Evolutionary conservation across 2,329 filamentous ascomycete genomes (phyloP).

Genomic region (Alternaria sp.): DNA sequence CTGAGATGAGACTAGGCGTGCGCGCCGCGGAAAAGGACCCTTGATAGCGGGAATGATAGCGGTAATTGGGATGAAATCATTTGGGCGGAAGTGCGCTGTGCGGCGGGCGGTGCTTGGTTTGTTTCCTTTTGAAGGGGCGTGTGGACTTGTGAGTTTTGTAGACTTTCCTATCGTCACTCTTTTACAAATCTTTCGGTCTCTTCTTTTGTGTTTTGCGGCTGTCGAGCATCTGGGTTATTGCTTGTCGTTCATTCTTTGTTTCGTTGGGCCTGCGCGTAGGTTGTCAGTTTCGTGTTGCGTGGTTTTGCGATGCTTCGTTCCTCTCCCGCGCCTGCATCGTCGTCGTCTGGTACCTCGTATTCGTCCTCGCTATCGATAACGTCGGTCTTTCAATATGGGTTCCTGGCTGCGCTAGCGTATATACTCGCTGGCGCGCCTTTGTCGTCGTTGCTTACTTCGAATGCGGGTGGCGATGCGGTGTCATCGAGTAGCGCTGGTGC

Average conservation of each 20-base stretch:
- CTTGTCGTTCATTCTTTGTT: neutral
- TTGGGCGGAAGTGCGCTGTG: neutral
- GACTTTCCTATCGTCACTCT: neutral
- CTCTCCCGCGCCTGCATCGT: conserved; percentile 7
- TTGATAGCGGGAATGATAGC: neutral
- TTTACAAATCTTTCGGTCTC: neutral
- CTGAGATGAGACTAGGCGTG: neutral
- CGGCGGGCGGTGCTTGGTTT: neutral
- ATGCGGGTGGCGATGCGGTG: neutral
- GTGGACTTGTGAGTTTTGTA: neutral
- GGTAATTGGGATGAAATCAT: neutral
- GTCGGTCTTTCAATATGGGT: conserved; percentile 40
- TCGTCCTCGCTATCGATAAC: conserved; percentile 21
- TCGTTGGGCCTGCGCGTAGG: neutral
- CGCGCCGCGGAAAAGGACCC: neutral
- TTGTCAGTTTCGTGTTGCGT: neutral
- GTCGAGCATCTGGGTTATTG: neutral
- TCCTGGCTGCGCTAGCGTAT: conserved; percentile 40
- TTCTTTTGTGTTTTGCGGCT: neutral
- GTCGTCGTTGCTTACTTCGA: conserved; percentile 7
- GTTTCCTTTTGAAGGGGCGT: neutral
- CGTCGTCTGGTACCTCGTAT: neutral
- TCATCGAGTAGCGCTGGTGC: neutral
- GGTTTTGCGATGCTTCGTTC: neutral
- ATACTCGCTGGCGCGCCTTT: conserved; percentile 47